A percentile compares a stretch with the other conserved stretches of the same genome.
Evolutionary conservation across 2,329 filamentous ascomycete species (phyloP).

Genomic region (Purpureocillium lavendulum): DNA sequence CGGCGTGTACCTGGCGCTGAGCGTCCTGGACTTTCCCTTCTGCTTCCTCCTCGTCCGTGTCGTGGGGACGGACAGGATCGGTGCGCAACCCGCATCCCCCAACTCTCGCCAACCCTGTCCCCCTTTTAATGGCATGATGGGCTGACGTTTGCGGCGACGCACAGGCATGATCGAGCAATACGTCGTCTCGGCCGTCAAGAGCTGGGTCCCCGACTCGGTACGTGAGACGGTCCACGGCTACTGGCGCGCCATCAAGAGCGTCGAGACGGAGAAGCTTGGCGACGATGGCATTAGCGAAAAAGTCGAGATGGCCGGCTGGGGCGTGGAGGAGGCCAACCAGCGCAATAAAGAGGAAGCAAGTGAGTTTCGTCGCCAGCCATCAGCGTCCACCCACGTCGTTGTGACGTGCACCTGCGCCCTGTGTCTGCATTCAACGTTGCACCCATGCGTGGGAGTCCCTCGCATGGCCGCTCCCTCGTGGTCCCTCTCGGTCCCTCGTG

Average conservation of each 20-base stretch:
- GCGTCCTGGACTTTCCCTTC: conserved; percentile 85
- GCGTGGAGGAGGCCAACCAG: conserved; percentile 55
- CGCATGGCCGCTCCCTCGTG: too few species aligned
- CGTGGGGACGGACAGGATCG: conserved; percentile 80
- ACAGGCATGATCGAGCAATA: conserved; percentile 57
- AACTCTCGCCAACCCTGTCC: too few species aligned
- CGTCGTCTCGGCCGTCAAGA: conserved; percentile 52
- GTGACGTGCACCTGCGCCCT: too few species aligned
- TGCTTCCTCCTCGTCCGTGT: conserved; percentile 83
- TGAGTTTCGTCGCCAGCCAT: conserved; percentile 38
- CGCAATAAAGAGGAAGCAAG: conserved; percentile 60
- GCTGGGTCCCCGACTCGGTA: conserved; percentile 50
- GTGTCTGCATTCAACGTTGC: too few species aligned
- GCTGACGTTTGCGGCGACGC: conserved; percentile 3
- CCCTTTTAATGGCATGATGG: neutral
- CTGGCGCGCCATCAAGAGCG: conserved; percentile 36
- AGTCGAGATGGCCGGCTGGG: conserved; percentile 47
- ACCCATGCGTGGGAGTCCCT: too few species aligned
- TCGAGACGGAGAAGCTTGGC: conserved; percentile 33
- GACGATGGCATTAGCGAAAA: conserved; percentile 34
- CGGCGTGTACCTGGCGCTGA: conserved; percentile 81
- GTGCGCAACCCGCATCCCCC: conserved; percentile 29
- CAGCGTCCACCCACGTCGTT: too few species aligned
- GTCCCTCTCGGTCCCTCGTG: too few species aligned
- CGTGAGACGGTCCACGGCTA: conserved; percentile 44